Evolutionary conservation across 1,284 basidiomycete species (phyloP).

Genomic region (Cystobasidium pallidum): DNA sequence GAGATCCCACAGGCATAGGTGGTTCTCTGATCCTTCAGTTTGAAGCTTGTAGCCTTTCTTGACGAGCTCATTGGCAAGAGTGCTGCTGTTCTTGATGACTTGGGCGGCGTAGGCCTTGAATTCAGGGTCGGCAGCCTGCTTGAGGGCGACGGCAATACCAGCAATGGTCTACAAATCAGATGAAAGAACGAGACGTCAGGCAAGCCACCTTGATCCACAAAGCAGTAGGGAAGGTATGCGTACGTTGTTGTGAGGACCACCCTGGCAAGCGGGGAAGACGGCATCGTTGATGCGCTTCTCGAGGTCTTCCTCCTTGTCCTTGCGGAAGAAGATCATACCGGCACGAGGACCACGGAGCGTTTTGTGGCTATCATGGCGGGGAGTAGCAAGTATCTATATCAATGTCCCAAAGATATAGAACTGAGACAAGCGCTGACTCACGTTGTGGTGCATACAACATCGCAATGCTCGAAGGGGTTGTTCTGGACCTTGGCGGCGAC

Average conservation of each 20-base stretch:
- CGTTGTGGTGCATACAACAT: constrained; percentile 96
- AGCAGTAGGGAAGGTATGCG: constrained; percentile 52
- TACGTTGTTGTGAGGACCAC: constrained; percentile 98
- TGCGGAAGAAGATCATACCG: constrained; percentile 98
- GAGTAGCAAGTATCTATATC: too few species aligned
- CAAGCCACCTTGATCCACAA: constrained; percentile 9
- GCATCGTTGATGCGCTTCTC: constrained; percentile 97
- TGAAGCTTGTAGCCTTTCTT: constrained; percentile 85
- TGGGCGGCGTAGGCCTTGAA: constrained; percentile 94
- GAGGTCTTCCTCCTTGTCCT: constrained; percentile 82
- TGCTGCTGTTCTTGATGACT: constrained; percentile 77
- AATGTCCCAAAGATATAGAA: too few species aligned
- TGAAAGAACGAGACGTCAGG: constrained; percentile 19
- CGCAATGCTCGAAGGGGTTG: constrained; percentile 94
- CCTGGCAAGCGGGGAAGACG: constrained; percentile 99
- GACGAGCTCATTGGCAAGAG: constrained; percentile 73
- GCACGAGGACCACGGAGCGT: constrained; percentile 98
- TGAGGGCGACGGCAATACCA: constrained; percentile 90
- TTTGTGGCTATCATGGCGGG: constrained; percentile 91
- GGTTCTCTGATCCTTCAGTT: constrained; percentile 96
- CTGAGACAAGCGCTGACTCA: constrained; percentile 56
- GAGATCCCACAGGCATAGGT: constrained; percentile 97
- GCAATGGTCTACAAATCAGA: constrained; percentile 75
- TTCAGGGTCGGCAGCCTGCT: constrained; percentile 85
- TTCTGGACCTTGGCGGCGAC: constrained; percentile 90